phyloP scores from a whole-genome alignment of 768 basidiomycete species.

The Pleurotus giganteus region DNA sequence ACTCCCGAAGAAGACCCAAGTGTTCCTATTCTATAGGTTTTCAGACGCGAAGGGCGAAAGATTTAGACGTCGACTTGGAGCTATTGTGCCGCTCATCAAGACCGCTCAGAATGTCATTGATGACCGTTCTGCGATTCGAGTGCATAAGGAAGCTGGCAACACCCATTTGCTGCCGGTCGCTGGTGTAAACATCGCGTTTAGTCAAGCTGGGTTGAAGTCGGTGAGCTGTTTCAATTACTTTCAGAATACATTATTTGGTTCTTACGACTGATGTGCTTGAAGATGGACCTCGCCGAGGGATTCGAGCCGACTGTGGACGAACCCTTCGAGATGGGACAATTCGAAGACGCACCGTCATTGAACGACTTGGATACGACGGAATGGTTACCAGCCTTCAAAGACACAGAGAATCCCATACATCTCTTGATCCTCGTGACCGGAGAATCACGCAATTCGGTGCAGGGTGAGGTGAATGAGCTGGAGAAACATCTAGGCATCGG shows the following conservation, averaged over 20 bases:
- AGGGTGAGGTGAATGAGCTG: conserved; percentile 32
- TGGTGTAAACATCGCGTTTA: conserved; percentile 54
- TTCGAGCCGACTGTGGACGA: conserved; percentile 26
- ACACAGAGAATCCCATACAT: conserved; percentile 33
- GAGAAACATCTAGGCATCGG: conserved; percentile 31
- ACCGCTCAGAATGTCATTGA: conserved; percentile 39
- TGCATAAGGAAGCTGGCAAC: conserved; percentile 32
- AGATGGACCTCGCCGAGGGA: conserved; percentile 40
- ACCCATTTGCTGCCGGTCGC: conserved; percentile 32
- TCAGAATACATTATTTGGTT: not conserved
- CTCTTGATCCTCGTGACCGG: conserved; percentile 50
- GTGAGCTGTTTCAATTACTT: conserved; percentile 17
- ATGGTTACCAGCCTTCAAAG: conserved; percentile 47
- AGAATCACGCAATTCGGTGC: conserved; percentile 35
- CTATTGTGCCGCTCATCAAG: conserved; percentile 43
- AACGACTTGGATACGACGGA: conserved; percentile 36
- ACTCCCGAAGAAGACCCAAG: conserved; percentile 52
- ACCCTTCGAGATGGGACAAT: conserved; percentile 40
- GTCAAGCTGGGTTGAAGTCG: conserved; percentile 43
- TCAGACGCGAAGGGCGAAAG: conserved; percentile 36
- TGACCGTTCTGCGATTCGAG: conserved; percentile 36
- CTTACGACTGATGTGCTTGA: not conserved
- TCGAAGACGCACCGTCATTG: conserved; percentile 32
- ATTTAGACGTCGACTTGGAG: conserved; percentile 41
- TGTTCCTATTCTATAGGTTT: conserved; percentile 45